Base-by-base conservation (phyloP, 352 stramenopile species). In the Phytophthora brassicae region DNA sequence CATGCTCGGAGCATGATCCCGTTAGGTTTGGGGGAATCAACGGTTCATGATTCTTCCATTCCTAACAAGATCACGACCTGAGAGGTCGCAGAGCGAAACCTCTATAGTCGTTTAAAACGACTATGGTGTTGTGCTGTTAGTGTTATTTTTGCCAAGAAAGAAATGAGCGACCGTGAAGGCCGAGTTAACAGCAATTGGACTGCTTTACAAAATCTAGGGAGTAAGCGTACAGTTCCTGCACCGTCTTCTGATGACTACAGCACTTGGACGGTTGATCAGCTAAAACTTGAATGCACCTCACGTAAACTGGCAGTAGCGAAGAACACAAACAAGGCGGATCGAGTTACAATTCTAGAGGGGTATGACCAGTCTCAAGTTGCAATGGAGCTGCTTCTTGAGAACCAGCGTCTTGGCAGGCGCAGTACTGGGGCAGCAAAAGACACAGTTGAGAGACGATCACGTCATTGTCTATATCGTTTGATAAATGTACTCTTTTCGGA, bases 251-350 rank as follows among this genome's bases (percentile, higher is more conserved):
- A 58, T 3, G 24, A 48, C 35, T 58, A 49, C 50, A 35, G 13
- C 1, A 11, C 42, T 1, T 58, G 50, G 50, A 49, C 23, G 0
- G 11, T 58, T 24, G 50, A 49, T 6, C 38, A 58, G 24, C 16
- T 58, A 1, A 58, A 58, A 38, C 17, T 59, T 2, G 39, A 59
- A 19, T 59, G 52, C 19, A 52, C 52, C 0, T 26, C 52, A 2
- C 26, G 39, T 0, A 59, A 44, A 2, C 19, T 59, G 2, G 20
- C 23, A 1, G 39, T 58, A 3, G 41, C 24, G 16, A 58, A 58
- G 17, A 58, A 58, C 22, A 51, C 28, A 0, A 11, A n/a, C 8
- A 59, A 52, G 8, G 7, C 26, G 2, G 52, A 51, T 0, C 26
- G 39, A 6, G 39, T 52, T 0, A 11, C 24, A 4, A 14, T 59